phyloP scores from a whole-genome alignment of 768 basidiomycete species.

The Obba rivulosa region DNA sequence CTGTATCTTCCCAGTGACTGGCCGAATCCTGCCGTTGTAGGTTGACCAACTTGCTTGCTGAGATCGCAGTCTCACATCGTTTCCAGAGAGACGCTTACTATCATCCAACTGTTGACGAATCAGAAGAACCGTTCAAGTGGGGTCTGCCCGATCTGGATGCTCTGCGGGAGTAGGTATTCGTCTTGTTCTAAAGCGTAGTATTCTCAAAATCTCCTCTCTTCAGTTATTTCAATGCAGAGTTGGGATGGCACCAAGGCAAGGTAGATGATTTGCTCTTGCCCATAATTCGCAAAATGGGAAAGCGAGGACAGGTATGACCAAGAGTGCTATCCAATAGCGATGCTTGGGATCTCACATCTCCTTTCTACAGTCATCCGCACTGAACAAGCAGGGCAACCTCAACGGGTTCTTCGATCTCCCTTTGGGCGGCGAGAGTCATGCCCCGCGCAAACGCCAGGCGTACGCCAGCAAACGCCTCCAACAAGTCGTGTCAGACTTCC shows the following conservation, averaged over 20 bases:
- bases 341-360: constrained; percentile 1
- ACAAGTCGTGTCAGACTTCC: constrained; percentile 77
- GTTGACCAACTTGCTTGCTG: constrained; percentile 14
- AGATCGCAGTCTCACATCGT: neutral
- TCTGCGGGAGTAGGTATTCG: constrained; percentile 60
- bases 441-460: constrained; percentile 74
- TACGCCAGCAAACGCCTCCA: constrained; percentile 86
- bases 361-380: constrained; percentile 43
- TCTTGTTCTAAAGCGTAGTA: too few relatives aligned
- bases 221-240: constrained; percentile 42
- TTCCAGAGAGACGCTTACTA: constrained; percentile 86
- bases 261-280: constrained; percentile 90
- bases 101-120: constrained; percentile 84
- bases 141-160: constrained; percentile 94
- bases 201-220: neutral
- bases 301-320: constrained; percentile 61
- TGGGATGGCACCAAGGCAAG: constrained; percentile 77
- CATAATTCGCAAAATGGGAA: constrained; percentile 85
- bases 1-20: constrained; percentile 79
- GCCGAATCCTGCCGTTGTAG: constrained; percentile 89
- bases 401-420: constrained; percentile 70
- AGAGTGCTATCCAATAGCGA: too few relatives aligned
- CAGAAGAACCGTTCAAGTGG: constrained; percentile 95
- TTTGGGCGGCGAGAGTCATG: constrained; percentile 61
- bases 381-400: constrained; percentile 76